Conservation (phyloP, 305 asterid genomes). For the Solanum hybrid region DNA sequence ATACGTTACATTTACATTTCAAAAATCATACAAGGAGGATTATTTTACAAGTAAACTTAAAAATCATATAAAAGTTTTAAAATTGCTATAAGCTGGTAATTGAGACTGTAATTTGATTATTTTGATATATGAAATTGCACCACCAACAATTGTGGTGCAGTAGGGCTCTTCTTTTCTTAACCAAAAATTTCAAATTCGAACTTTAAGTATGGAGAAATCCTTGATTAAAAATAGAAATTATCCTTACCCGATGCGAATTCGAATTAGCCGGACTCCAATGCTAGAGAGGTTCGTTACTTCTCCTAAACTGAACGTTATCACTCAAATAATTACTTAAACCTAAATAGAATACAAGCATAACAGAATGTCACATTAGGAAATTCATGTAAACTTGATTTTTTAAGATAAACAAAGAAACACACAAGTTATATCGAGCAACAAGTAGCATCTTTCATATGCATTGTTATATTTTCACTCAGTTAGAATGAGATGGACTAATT, state of each 20-base stretch:
- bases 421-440: not conserved
- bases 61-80: not conserved
- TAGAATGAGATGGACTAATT: not conserved
- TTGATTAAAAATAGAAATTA: too few species aligned
- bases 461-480: not conserved
- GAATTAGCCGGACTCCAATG: too few species aligned
- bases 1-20: not conserved
- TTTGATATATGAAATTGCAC: not conserved
- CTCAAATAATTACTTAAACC: not conserved
- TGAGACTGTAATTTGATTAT: not conserved
- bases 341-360: not conserved
- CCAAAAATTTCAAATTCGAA: rapidly evolving
- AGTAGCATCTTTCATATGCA: not conserved
- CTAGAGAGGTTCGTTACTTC: too few species aligned
- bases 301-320: not conserved
- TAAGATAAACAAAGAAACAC: not conserved
- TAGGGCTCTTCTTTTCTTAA: too few species aligned
- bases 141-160: not conserved
- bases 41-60: not conserved
- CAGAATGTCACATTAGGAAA: not conserved
- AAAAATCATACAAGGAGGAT: not conserved
- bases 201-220: too few species aligned
- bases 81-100: not conserved
- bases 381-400: not conserved
- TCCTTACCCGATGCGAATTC: too few species aligned